phyloP scores from a whole-genome alignment of 2,329 filamentous ascomycete genomes.

The Ceratocystis diversiconidia region DNA sequence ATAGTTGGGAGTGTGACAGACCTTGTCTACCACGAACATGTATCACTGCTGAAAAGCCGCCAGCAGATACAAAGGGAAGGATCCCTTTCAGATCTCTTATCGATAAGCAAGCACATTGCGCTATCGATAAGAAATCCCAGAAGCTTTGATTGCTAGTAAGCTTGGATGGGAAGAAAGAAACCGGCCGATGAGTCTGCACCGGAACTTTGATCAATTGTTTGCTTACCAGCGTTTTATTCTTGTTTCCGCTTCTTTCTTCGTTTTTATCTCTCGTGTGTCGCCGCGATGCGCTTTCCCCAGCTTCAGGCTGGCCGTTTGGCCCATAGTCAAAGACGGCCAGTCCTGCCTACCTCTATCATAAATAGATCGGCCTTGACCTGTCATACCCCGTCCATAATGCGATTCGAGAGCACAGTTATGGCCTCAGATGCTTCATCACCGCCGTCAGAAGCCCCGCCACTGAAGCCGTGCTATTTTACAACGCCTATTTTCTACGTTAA shows the following conservation, averaged over 20 bases:
- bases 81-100: neutral
- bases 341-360: neutral
- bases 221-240: neutral
- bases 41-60: neutral
- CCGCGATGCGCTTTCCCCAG: slow-evolving; percentile 1
- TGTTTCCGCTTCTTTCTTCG: neutral
- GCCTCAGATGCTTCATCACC: neutral
- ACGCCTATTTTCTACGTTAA: slow-evolving; percentile 99
- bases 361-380: neutral
- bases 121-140: slow-evolving; percentile 9
- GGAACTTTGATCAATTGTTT: neutral
- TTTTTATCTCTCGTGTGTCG: neutral
- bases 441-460: neutral
- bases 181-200: neutral
- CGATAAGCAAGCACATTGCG: slow-evolving; percentile 2
- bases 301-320: neutral
- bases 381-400: neutral
- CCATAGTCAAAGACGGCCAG: neutral
- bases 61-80: neutral
- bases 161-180: neutral
- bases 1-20: too few species aligned
- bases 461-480: slow-evolving; percentile 86
- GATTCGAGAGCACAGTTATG: neutral
- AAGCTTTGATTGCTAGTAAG: neutral
- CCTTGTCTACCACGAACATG: too few species aligned